Base-by-base conservation (phyloP, 306 rosid species). In the Fagus sylvatica region DNA sequence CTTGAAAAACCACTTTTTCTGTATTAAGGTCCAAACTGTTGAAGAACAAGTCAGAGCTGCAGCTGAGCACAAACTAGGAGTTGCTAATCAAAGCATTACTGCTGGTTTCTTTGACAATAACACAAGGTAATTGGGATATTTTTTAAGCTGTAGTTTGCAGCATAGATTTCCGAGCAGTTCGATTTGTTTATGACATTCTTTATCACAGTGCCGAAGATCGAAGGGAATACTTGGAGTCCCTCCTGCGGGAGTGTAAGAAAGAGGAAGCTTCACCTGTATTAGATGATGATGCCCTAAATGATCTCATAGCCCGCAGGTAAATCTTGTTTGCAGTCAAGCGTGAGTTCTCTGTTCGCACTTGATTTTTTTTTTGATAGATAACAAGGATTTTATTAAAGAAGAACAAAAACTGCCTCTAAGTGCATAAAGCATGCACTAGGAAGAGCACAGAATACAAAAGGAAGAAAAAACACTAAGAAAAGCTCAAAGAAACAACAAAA, bases 31-130 rank as follows among this genome's bases (percentile, higher is more conserved):
- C 82, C 94, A 96, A 96, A 96, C 99, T 34, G 99, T 96, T 71
- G 99, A 96, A 88, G 99, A 96, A 88, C 99, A 96, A 96, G 99
- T 96, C 72, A 84, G 99, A 83, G 99, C 99, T 85, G 83, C 99
- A 22, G 99, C 99, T 33, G 99, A 96, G 91, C 99, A 96, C 86
- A 96, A 96, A 84, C 90, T 96, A 74, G 99, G 98, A 6, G 99
- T 96, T 74, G 99, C 99, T 33, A 96, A 96, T 87, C 99, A 96
- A 84, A 96, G 99, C 82, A 96, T 96, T 71, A 96, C 99, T 19
- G 99, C 99, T 75, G 99, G 99, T 32, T 96, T 96, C 83, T 96
- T 96, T 90, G 99, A 96, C 88, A 96, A 96, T 74, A 90, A 96
- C 86, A 96, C 99, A 65, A 96, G 99, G 99, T 96, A 74, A 73